phyloP scores from a whole-genome alignment of 2,329 filamentous ascomycete species.

The Alternaria panax region DNA sequence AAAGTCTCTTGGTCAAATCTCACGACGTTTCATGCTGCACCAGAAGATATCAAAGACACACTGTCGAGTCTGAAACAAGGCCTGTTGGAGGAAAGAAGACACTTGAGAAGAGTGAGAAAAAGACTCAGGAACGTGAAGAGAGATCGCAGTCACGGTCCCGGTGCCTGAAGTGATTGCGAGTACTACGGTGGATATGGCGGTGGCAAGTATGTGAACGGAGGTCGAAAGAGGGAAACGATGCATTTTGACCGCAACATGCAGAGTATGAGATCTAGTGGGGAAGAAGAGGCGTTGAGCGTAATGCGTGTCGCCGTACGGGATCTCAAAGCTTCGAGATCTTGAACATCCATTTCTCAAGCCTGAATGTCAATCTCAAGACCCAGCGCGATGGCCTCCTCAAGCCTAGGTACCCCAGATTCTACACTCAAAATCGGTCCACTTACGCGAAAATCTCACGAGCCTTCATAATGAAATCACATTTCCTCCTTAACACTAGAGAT shows the following conservation, averaged over 20 bases:
- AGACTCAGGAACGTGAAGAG: conserved; percentile 20
- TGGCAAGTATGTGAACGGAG: not conserved
- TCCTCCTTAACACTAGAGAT: too few relatives aligned
- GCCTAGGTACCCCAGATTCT: too few relatives aligned
- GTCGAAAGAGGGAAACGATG: conserved; percentile 8
- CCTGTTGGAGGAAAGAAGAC: conserved; percentile 51
- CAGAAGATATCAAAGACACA: conserved; percentile 50
- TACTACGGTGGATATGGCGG: conserved; percentile 16
- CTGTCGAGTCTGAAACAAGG: conserved; percentile 53
- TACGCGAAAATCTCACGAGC: too few relatives aligned
- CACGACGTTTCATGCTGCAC: conserved; percentile 47
- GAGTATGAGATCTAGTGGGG: conserved; percentile 30
- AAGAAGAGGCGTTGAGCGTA: conserved; percentile 46
- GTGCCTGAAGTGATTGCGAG: conserved; percentile 11
- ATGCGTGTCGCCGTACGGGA: conserved; percentile 47
- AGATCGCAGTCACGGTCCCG: conserved; percentile 21
- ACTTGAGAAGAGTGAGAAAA: conserved; percentile 39
- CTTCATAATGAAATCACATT: too few relatives aligned
- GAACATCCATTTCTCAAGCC: conserved; percentile 51
- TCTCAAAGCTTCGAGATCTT: conserved; percentile 47
- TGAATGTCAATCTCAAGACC: conserved; percentile 31
- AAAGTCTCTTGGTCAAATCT: conserved; percentile 53
- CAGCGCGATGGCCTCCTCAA: conserved; percentile 22
- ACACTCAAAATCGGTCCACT: too few relatives aligned
- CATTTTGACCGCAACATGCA: conserved; percentile 34